These are phyloP conservation scores for Cinnamomum micranthum DNA, from an alignment of 164 flowering plant genomes.

Conservation along the genomic window DNA sequence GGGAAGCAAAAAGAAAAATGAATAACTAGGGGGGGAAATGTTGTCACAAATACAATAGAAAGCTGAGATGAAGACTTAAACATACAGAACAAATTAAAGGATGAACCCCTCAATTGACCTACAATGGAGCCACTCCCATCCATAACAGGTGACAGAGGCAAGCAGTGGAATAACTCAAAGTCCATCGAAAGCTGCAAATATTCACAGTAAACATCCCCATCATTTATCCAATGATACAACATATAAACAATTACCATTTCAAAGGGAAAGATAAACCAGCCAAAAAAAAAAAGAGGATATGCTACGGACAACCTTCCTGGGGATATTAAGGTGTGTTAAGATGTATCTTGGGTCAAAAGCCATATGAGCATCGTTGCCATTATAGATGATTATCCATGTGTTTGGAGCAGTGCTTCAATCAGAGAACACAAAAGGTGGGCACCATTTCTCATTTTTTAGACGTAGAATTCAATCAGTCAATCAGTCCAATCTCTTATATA, in stretches of 20 bases:
- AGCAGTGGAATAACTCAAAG: constrained; percentile 73
- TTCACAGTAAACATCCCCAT: neutral
- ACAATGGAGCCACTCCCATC: constrained; percentile 44
- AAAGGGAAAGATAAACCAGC: neutral
- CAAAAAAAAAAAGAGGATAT: neutral
- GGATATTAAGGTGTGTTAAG: neutral
- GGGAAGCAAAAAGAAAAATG: neutral
- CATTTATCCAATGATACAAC: neutral
- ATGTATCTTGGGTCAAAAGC: neutral
- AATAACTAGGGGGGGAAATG: neutral
- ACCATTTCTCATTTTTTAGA: neutral
- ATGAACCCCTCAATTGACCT: constrained; percentile 26
- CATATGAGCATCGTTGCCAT: neutral
- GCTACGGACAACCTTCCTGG: neutral
- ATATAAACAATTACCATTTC: neutral
- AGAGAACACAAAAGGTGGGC: neutral
- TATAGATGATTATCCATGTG: neutral
- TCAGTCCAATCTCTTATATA: too few relatives aligned
- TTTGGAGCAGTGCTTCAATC: neutral
- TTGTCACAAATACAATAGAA: constrained; percentile 10
- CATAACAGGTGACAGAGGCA: constrained; percentile 55
- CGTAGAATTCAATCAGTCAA: too few relatives aligned
- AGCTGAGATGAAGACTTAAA: constrained; percentile 8
- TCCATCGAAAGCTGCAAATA: constrained; percentile 71
- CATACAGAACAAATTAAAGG: constrained; percentile 9